Percentiles rank a stretch among this genome's conserved stretches.
Conservation (phyloP, 208 protist species). For the Crithidia thermophila region DNA sequence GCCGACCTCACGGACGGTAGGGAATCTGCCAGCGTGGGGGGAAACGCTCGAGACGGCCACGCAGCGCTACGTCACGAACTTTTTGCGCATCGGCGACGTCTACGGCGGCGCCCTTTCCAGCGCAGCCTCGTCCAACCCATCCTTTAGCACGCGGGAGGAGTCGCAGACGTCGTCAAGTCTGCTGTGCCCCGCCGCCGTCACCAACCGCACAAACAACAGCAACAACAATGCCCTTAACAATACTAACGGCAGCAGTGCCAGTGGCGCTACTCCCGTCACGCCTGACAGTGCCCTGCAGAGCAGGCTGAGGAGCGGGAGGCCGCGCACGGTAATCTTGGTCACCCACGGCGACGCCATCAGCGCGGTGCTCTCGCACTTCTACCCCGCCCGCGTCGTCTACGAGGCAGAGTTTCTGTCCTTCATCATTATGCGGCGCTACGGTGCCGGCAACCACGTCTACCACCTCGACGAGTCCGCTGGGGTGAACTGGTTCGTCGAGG, state of each 20-base stretch:
- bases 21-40: slow-evolving; percentile 61
- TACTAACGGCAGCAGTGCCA: background rate
- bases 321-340: slow-evolving; percentile 58
- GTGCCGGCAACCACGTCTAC: slow-evolving; percentile 33
- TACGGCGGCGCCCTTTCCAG: slow-evolving; percentile 20
- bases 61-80: slow-evolving; percentile 38
- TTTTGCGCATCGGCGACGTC: slow-evolving; percentile 33
- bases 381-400: slow-evolving; percentile 75
- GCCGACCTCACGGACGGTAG: slow-evolving; percentile 7
- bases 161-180: background rate
- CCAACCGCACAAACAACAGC: background rate
- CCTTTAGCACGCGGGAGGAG: background rate
- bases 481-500: slow-evolving; percentile 67
- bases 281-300: background rate
- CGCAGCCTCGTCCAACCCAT: background rate
- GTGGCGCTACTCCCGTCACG: background rate
- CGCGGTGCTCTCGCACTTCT: slow-evolving; percentile 59
- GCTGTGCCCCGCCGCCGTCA: background rate
- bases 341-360: slow-evolving; percentile 84
- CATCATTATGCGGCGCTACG: slow-evolving; percentile 56
- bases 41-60: slow-evolving; percentile 64
- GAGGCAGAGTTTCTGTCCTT: slow-evolving; percentile 78
- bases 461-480: slow-evolving; percentile 48
- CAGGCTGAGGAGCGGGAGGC: background rate
- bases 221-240: background rate